Conservation (phyloP, 495 filamentous ascomycete genomes). For the Penicillium dipodomyicola region DNA sequence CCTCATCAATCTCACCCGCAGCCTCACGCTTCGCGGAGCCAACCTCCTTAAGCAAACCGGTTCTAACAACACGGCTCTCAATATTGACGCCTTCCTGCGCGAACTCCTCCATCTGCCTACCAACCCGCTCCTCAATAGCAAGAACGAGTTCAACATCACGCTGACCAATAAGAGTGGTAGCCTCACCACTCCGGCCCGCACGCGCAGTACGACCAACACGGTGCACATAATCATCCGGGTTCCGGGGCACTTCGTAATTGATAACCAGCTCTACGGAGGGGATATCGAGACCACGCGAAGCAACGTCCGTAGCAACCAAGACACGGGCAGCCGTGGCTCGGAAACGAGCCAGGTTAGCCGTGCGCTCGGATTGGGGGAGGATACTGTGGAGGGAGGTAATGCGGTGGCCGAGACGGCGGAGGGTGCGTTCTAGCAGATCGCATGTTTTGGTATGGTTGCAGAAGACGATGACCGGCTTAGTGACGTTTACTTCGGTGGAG, state of each 20-base stretch:
- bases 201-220: slow-evolving; percentile 92
- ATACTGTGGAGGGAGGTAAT: slow-evolving; percentile 87
- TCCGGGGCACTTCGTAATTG: slow-evolving; percentile 92
- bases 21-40: slow-evolving; percentile 91
- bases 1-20: slow-evolving; percentile 84
- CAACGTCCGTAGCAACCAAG: slow-evolving; percentile 93
- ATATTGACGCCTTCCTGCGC: slow-evolving; percentile 86
- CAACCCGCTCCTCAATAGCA: slow-evolving; percentile 83
- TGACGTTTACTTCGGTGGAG: slow-evolving; percentile 69
- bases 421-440: slow-evolving; percentile 78
- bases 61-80: slow-evolving; percentile 78
- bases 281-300: slow-evolving; percentile 93
- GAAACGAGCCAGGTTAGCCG: slow-evolving; percentile 84
- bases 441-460: slow-evolving; percentile 89
- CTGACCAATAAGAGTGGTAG: slow-evolving; percentile 88
- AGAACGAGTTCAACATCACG: slow-evolving; percentile 82
- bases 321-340: slow-evolving; percentile 87
- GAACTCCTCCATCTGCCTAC: slow-evolving; percentile 76
- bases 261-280: slow-evolving; percentile 86
- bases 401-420: slow-evolving; percentile 81
- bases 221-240: slow-evolving; percentile 97
- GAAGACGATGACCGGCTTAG: slow-evolving; percentile 84
- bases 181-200: slow-evolving; percentile 77
- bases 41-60: slow-evolving; percentile 75
- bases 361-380: slow-evolving; percentile 78